Evolutionary conservation across 2,329 filamentous ascomycete genomes (phyloP), one percentile per base, ranked within the genome.

Genomic region (Helicocarpus griseus): DNA sequence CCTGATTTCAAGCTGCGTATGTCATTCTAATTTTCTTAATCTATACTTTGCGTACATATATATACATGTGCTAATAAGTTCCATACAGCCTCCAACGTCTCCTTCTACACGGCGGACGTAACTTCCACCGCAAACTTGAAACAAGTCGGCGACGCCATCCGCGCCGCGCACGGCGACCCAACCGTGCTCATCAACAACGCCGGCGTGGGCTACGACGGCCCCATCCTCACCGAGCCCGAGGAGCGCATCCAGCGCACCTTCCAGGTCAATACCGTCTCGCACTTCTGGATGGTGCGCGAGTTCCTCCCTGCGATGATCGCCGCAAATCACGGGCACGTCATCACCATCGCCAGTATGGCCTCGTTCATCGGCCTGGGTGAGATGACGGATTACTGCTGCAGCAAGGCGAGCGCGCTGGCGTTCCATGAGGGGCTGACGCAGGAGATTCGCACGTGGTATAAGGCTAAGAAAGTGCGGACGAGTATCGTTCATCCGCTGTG

Each of bases 261-360:
- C 56, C 73, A 75, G 52, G 74, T 78, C 51, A 79, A 79, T 62
- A 66, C 73, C 7, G 65, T 79, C 44, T 67, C 71, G 19, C 75
- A 78, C 58, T 79, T 73, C 62, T 69, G 71, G 52, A 74, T 70
- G 52, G 70, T 76, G 8, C 69, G 73, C 48, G 75, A 76, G 55
- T 78, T 79, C 62, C 57, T 79, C 29, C 77, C 77, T 0, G 64
- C 66, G 47, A 79, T 79, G 76, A 59, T 78, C 21, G 58, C 60
- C 41, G 63, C 65, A 17, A 73, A 77, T 56, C 77, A 78, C 56
- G 79, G 79, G 2, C 78, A 81, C 54, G 67, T 82, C 28, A 69
- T 82, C 9, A 79, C 77, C 0, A 69, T 82, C 13, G 77, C 79
- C 2, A 77, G 73, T 53, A 68, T 75, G 59, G 76, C 76, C 8